Conservation (phyloP, 495 filamentous ascomycete genomes). For the Neurospora discreta region DNA sequence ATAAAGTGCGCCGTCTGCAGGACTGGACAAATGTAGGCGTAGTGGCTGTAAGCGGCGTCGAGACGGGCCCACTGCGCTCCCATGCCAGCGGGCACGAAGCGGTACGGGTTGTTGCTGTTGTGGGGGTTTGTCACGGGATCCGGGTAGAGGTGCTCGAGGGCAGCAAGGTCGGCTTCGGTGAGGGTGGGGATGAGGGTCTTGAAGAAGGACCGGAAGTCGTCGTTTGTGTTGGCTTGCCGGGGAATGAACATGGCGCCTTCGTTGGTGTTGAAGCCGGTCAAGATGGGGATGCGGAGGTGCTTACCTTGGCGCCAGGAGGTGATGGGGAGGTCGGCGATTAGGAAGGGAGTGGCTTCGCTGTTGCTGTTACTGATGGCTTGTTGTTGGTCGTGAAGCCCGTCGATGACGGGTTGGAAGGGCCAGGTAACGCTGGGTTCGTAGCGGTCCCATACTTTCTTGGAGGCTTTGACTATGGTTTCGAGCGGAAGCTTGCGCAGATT, state of each 20-base stretch:
- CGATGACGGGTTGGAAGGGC: constrained; percentile 60
- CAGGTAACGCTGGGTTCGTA: constrained; percentile 47
- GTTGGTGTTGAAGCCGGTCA: constrained; percentile 57
- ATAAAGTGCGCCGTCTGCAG: constrained; percentile 48
- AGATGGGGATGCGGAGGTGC: constrained; percentile 47
- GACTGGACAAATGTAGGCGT: constrained; percentile 56
- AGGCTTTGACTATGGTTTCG: constrained; percentile 35
- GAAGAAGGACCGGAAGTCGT: constrained; percentile 46
- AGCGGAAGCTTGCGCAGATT: constrained; percentile 40
- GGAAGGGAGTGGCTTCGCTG: constrained; percentile 12
- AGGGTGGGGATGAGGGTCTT: constrained; percentile 42
- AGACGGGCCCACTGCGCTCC: constrained; percentile 48
- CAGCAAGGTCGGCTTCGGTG: constrained; percentile 32
- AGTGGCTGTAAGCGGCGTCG: constrained; percentile 54
- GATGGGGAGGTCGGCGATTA: constrained; percentile 46
- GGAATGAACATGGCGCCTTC: constrained; percentile 54
- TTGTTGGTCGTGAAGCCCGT: constrained; percentile 28
- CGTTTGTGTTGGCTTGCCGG: constrained; percentile 25
- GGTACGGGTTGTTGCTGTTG: constrained; percentile 16
- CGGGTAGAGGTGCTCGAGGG: constrained; percentile 45
- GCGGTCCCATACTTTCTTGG: constrained; percentile 38
- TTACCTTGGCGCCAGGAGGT: constrained; percentile 40
- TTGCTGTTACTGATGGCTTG: constrained; percentile 13
- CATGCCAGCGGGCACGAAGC: constrained; percentile 21
- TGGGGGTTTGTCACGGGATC: constrained; percentile 30